These are phyloP conservation scores for Sugiyamaella marilandica DNA, from an alignment of 805 yeast species.

Conservation along the genomic window DNA sequence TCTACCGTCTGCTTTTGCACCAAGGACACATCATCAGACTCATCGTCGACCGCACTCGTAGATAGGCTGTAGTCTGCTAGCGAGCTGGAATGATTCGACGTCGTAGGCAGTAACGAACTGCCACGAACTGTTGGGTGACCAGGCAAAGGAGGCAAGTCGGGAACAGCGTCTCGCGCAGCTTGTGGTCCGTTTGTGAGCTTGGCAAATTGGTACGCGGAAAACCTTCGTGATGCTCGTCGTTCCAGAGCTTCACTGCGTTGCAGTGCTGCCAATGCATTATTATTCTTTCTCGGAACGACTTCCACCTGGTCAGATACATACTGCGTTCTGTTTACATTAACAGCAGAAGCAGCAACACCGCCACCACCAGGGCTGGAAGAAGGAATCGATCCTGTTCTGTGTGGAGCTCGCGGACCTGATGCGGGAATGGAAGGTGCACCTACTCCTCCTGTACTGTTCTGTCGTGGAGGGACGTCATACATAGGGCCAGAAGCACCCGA, in stretches of 20 bases:
- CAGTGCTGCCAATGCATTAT: constrained; percentile 66
- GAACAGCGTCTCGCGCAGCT: constrained; percentile 24
- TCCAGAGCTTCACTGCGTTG: constrained; percentile 80
- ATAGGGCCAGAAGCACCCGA: not conserved
- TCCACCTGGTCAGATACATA: not conserved
- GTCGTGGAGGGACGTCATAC: constrained; percentile 5
- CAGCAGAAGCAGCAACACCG: not conserved
- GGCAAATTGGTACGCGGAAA: constrained; percentile 89
- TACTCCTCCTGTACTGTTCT: constrained; percentile 4
- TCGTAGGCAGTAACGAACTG: constrained; percentile 23
- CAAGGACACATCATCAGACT: not conserved
- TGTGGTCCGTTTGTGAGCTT: constrained; percentile 49
- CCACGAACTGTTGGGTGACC: constrained; percentile 18
- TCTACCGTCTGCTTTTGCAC: not conserved
- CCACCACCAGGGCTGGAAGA: not conserved
- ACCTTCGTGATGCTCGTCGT: constrained; percentile 89
- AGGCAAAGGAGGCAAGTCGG: constrained; percentile 27
- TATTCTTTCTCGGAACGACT: constrained; percentile 8
- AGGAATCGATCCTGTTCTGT: not conserved
- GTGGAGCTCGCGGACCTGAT: not conserved
- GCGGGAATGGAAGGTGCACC: constrained; percentile 2
- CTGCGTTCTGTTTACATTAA: not conserved
- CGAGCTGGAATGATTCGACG: constrained; percentile 18
- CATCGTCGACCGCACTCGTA: constrained; percentile 14
- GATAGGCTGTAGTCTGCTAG: constrained; percentile 22